These are phyloP conservation scores for Aspergillus candidus DNA, from an alignment of 2,329 filamentous ascomycete genomes.

Conservation along the genomic window DNA sequence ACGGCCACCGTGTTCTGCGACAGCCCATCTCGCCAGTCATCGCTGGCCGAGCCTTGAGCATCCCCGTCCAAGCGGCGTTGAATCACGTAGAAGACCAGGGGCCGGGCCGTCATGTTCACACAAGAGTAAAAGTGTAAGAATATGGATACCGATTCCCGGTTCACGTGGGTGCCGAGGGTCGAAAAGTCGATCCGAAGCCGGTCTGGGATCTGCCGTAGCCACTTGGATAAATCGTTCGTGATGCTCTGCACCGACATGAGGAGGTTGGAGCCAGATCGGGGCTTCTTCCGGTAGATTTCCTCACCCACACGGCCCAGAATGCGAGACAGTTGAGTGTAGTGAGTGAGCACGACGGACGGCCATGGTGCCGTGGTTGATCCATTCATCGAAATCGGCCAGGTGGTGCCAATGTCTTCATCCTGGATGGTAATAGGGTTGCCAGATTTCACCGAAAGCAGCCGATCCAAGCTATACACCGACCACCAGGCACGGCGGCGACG, in stretches of 20 bases:
- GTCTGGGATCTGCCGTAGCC: conserved; percentile 46
- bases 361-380: conserved; percentile 26
- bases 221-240: conserved; percentile 44
- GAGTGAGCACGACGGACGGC: conserved; percentile 44
- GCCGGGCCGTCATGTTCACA: conserved; percentile 52
- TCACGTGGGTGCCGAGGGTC: conserved; percentile 36
- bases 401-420: conserved; percentile 49
- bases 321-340: conserved; percentile 50
- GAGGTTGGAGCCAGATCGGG: conserved; percentile 43
- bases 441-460: conserved; percentile 49
- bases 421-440: conserved; percentile 52
- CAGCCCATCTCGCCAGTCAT: conserved; percentile 45
- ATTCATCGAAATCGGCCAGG: conserved; percentile 26
- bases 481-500: conserved; percentile 51
- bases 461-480: conserved; percentile 52
- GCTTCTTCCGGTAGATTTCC: conserved; percentile 46
- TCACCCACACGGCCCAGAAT: conserved; percentile 48
- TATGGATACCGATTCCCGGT: conserved; percentile 48
- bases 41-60: conserved; percentile 26
- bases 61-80: conserved; percentile 42
- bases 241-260: conserved; percentile 49
- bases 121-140: conserved; percentile 54
- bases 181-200: conserved; percentile 46
- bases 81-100: conserved; percentile 50
- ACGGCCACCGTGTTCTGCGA: conserved; percentile 45